Percentiles rank a stretch among this genome's conserved stretches.
Evolutionary conservation across 2,329 filamentous ascomycete genomes (phyloP).

Genomic region (Lasiodiplodia theobromae): DNA sequence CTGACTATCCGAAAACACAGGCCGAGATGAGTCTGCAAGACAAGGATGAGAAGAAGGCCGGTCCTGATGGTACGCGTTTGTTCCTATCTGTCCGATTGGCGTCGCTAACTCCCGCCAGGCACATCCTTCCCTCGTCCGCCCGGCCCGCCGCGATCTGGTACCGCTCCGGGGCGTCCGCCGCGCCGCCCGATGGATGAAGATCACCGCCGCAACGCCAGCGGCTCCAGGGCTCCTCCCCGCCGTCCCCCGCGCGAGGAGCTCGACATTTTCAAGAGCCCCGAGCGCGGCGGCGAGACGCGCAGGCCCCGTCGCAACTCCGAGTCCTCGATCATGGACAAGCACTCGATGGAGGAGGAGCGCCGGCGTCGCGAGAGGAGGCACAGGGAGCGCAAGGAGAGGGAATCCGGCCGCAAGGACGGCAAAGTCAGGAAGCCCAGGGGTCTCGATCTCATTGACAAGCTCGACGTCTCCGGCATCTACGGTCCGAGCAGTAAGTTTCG

Average conservation of each 20-base stretch:
- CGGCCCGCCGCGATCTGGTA: conserved; percentile 55
- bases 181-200: conserved; percentile 42
- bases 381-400: conserved; percentile 61
- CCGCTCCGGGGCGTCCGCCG: conserved; percentile 46
- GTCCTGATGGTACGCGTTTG: conserved; percentile 14
- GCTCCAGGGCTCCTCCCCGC: conserved; percentile 16
- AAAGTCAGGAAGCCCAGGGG: conserved; percentile 54
- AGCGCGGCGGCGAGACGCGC: conserved; percentile 50
- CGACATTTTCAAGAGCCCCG: conserved; percentile 52
- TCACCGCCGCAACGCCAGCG: conserved; percentile 35
- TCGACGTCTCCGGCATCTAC: conserved; percentile 96
- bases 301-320: conserved; percentile 79
- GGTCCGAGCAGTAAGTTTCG: conserved; percentile 79
- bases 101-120: conserved; percentile 35
- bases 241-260: conserved; percentile 37
- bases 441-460: conserved; percentile 92
- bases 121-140: conserved; percentile 37
- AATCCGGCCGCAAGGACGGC: conserved; percentile 57
- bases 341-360: conserved; percentile 65
- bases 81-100: background rate
- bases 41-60: conserved; percentile 57
- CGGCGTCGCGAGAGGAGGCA: conserved; percentile 52
- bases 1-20: conserved; percentile 59
- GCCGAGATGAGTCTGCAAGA: conserved; percentile 73
- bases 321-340: conserved; percentile 73